Evolutionary conservation across 768 basidiomycete genomes (phyloP), one percentile per base, ranked within the genome.

Genomic region (Boletus fagicola): DNA sequence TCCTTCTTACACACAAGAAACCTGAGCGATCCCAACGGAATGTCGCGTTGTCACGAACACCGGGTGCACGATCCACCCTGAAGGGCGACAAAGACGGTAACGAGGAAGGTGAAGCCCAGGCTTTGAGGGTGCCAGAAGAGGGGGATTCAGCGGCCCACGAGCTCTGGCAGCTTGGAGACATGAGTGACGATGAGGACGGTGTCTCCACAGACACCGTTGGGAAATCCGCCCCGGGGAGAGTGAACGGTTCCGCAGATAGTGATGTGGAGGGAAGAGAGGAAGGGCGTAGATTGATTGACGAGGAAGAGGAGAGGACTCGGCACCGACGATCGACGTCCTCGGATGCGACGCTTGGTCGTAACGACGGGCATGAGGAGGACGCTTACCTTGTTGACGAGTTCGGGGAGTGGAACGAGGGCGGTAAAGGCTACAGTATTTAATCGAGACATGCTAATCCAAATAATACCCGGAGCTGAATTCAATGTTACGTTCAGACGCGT

Each of bases 1-100:
- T 95, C n/a, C 83, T 98, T 1, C 78, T 98, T 26, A 95, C 94
- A 4, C 86, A 91, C 75, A 95, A 98, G 77, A 94, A 95, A 65
- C 88, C 92, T 0, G 89, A 91, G 69, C 75, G 65, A 57, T 65
- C 66, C 18, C 57, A 62, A 59, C 65, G 63, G 57, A 66, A 68
- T 57, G 66, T 63, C 39, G 70, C 66, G 10, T 68, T 70, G 22
- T 68, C 68, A 33, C 57, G 65, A 26, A 48, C 67, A 28, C 49
- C 60, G 20, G 60, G 62, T 53, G 42, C 62, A 33, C 73, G 72
- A 59, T 67, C 67, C 35, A 64, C 60, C 38, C 48, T 52, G n/a
- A 69, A 61, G 31, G 55, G 43, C 1, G 51, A 45, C 53, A 62
- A 57, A 4, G 56, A 58, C 20, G 49, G 48, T 18, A 57, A 62